Percentiles rank a stretch among this genome's conserved stretches.
Conservation (phyloP, 2,329 filamentous ascomycete species). For the Sporothrix sp. region DNA sequence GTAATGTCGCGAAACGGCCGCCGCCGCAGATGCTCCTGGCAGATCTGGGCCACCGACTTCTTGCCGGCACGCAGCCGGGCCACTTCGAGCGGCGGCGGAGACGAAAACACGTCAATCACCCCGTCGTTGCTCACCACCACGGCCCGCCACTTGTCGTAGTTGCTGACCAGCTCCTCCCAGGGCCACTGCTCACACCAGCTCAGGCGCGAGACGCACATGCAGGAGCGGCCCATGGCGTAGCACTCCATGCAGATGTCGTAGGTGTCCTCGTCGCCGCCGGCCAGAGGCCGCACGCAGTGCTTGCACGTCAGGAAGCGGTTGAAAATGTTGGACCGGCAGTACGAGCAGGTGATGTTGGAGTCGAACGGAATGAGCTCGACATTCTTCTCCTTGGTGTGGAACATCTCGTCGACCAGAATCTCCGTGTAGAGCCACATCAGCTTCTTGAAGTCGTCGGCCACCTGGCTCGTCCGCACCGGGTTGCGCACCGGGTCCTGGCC, state of each 20-base stretch:
- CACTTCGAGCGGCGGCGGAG: slow-evolving; percentile 60
- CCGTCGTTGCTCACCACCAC: slow-evolving; percentile 67
- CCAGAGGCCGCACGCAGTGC: slow-evolving; percentile 60
- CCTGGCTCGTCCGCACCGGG: slow-evolving; percentile 45
- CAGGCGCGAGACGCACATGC: slow-evolving; percentile 73
- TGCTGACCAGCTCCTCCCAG: slow-evolving; percentile 66
- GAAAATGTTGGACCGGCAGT: slow-evolving; percentile 93
- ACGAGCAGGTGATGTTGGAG: slow-evolving; percentile 88
- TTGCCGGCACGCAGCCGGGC: slow-evolving; percentile 57
- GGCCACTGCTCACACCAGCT: slow-evolving; percentile 90
- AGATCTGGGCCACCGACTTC: slow-evolving; percentile 84
- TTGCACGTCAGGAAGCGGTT: slow-evolving; percentile 93
- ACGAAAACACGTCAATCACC: slow-evolving; percentile 53
- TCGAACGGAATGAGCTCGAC: slow-evolving; percentile 75
- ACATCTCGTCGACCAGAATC: slow-evolving; percentile 78
- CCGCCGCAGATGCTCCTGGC: slow-evolving; percentile 72
- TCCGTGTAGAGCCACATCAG: slow-evolving; percentile 70
- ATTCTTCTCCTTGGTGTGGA: slow-evolving; percentile 59
- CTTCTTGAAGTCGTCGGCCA: slow-evolving; percentile 74
- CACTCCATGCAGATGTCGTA: slow-evolving; percentile 99
- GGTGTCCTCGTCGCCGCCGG: slow-evolving; percentile 63
- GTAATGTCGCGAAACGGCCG: slow-evolving; percentile 78
- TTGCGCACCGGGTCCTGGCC: slow-evolving; percentile 34
- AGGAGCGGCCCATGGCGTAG: slow-evolving; percentile 94
- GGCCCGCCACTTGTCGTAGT: slow-evolving; percentile 74